Percentiles rank a stretch among this genome's conserved stretches.
These are phyloP conservation scores for Ophiosphaerella korrae DNA, from an alignment of 2,329 filamentous ascomycete genomes.

Conservation along the genomic window DNA sequence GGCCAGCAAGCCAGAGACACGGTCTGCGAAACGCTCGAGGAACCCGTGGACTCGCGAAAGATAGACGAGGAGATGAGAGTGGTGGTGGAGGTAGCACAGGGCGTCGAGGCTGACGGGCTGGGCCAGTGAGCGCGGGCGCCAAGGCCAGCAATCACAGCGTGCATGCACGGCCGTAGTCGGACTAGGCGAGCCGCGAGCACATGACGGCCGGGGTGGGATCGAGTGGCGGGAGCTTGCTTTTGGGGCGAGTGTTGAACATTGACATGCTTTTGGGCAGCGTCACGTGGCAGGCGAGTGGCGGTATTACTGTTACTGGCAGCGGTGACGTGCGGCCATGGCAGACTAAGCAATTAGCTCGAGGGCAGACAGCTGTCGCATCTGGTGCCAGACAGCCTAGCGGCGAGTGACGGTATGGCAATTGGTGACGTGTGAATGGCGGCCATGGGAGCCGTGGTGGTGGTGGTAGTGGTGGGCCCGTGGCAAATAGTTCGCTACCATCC, in stretches of 20 bases:
- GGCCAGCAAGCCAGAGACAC: conserved; percentile 26
- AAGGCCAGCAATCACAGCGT: conserved; percentile 24
- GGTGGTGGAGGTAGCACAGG: conserved; percentile 35
- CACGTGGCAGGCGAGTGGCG: neutral
- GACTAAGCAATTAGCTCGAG: too few species aligned
- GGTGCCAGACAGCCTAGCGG: neutral
- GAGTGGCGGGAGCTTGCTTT: conserved; percentile 22
- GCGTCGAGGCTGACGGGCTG: conserved; percentile 18
- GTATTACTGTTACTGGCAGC: too few species aligned
- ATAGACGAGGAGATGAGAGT: conserved; percentile 20
- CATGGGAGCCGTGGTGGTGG: neutral
- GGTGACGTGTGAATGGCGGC: conserved; percentile 8
- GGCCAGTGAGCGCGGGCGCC: conserved; percentile 27
- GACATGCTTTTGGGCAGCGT: neutral
- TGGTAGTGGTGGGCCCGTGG: too few species aligned
- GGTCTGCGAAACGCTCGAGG: conserved; percentile 20
- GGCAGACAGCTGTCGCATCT: neutral
- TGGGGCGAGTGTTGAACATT: conserved; percentile 10
- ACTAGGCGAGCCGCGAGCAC: conserved; percentile 24
- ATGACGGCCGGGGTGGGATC: conserved; percentile 3
- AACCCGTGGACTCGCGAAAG: conserved; percentile 26
- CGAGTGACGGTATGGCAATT: neutral
- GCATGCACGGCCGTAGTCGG: conserved; percentile 18
- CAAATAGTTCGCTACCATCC: neutral
- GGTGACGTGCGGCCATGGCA: too few species aligned